Conservation (phyloP, 495 filamentous ascomycete species). For the Ramalina peruviana region DNA sequence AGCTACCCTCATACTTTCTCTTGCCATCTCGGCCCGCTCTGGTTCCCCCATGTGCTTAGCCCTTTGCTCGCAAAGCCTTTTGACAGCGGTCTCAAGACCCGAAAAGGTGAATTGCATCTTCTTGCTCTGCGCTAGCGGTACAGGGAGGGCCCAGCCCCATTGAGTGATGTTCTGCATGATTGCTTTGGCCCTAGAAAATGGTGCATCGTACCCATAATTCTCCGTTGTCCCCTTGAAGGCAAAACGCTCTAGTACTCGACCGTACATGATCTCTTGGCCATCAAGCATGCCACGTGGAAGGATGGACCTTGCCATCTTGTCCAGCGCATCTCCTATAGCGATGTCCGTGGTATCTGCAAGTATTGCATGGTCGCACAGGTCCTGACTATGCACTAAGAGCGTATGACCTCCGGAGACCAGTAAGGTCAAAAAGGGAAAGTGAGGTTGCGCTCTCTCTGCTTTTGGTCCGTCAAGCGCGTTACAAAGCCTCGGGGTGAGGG, state of each 20-base stretch:
- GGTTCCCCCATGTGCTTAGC: conserved; percentile 14
- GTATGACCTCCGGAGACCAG: conserved; percentile 93
- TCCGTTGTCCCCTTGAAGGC: conserved; percentile 49
- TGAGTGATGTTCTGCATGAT: conserved; percentile 23
- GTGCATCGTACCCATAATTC: conserved; percentile 44
- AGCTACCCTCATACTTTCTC: conserved; percentile 57
- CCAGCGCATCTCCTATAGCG: conserved; percentile 71
- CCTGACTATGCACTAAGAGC: conserved; percentile 58
- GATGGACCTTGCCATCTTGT: conserved; percentile 68
- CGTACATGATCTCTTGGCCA: conserved; percentile 52
- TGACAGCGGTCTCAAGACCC: conserved; percentile 42
- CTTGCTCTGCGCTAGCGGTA: conserved; percentile 37
- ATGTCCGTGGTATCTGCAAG: conserved; percentile 59
- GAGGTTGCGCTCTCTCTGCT: conserved; percentile 10
- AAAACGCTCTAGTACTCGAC: conserved; percentile 58
- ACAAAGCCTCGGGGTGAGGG: conserved; percentile 74
- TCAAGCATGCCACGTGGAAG: conserved; percentile 40
- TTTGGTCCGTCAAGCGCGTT: conserved; percentile 34
- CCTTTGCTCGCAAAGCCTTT: conserved; percentile 28
- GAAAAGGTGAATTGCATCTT: conserved; percentile 50
- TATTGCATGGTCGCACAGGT: conserved; percentile 51
- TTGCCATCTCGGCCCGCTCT: conserved; percentile 51
- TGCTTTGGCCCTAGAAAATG: conserved; percentile 38
- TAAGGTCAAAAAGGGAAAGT: conserved; percentile 75
- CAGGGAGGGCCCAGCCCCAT: conserved; percentile 45